phyloP scores from a whole-genome alignment of 2,329 filamentous ascomycete species.

The Aspergillus ochraceoroseus region DNA sequence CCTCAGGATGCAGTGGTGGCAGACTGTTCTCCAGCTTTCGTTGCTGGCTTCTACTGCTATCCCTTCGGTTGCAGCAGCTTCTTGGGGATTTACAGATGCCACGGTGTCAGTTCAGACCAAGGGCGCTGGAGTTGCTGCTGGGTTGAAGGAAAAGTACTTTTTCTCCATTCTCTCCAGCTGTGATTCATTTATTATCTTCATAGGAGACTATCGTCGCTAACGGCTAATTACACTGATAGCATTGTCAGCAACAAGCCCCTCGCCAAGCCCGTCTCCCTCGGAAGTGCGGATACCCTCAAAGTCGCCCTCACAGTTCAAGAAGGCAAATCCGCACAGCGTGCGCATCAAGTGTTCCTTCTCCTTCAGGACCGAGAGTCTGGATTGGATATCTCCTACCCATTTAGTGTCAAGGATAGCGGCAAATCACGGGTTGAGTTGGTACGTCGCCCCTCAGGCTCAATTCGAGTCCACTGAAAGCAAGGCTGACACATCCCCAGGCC shows the following conservation, averaged over 20 bases:
- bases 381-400: constrained; percentile 79
- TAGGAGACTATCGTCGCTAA: background rate
- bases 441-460: constrained; percentile 38
- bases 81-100: constrained; percentile 62
- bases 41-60: constrained; percentile 36
- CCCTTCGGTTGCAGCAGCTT: constrained; percentile 45
- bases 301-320: constrained; percentile 76
- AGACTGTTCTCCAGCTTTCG: constrained; percentile 33
- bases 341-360: constrained; percentile 90
- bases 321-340: constrained; percentile 69
- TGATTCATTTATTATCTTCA: background rate
- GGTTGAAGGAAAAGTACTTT: constrained; percentile 54
- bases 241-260: constrained; percentile 58
- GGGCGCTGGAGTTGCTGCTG: constrained; percentile 52
- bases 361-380: constrained; percentile 69
- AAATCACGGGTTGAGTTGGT: constrained; percentile 84
- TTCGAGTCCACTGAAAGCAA: background rate
- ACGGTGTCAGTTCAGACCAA: constrained; percentile 57
- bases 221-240: constrained; percentile 38
- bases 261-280: constrained; percentile 60
- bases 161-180: background rate
- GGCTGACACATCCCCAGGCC: constrained; percentile 52
- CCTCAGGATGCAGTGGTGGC: constrained; percentile 38
- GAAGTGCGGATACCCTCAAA: constrained; percentile 69
- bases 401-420: constrained; percentile 79